Evolutionary conservation across 352 stramenopile genomes (phyloP).

Genomic region (Bremia lactucae): DNA sequence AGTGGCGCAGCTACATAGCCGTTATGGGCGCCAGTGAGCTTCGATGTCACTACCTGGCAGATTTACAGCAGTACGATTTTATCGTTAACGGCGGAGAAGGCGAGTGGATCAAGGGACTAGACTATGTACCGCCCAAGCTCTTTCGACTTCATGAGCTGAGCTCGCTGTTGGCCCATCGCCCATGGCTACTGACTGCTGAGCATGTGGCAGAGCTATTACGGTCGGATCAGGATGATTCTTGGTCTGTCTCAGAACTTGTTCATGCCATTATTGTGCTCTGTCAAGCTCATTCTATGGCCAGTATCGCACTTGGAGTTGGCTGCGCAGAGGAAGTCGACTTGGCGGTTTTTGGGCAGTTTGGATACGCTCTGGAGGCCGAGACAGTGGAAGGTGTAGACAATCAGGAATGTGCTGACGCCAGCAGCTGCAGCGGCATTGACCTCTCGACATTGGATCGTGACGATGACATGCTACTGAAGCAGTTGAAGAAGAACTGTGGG

Average conservation of each 20-base stretch:
- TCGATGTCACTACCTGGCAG: conserved; percentile 68
- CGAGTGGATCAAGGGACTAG: conserved; percentile 76
- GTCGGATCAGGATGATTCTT: conserved; percentile 67
- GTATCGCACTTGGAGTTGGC: conserved; percentile 64
- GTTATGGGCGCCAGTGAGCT: conserved; percentile 73
- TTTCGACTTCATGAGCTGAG: conserved; percentile 75
- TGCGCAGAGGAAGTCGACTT: conserved; percentile 73
- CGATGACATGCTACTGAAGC: conserved; percentile 55
- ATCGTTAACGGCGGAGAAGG: conserved; percentile 67
- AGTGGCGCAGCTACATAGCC: conserved; percentile 78
- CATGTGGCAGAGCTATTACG: conserved; percentile 66
- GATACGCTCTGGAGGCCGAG: conserved; percentile 31
- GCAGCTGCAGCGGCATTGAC: conserved; percentile 53
- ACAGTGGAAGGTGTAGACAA: conserved; percentile 11
- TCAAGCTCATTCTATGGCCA: conserved; percentile 73
- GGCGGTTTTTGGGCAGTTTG: conserved; percentile 51
- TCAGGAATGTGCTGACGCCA: conserved; percentile 22
- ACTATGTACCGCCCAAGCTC: conserved; percentile 75
- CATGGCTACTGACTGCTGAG: conserved; percentile 69
- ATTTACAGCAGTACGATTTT: conserved; percentile 79
- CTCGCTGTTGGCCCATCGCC: conserved; percentile 71
- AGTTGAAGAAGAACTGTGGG: conserved; percentile 43
- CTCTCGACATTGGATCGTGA: conserved; percentile 65
- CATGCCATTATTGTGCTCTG: conserved; percentile 81
- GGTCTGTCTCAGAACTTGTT: conserved; percentile 80